Percentiles rank a stretch among this genome's conserved stretches.
phyloP scores from a whole-genome alignment of 164 flowering plant species.

The Chimonanthus praecox region DNA sequence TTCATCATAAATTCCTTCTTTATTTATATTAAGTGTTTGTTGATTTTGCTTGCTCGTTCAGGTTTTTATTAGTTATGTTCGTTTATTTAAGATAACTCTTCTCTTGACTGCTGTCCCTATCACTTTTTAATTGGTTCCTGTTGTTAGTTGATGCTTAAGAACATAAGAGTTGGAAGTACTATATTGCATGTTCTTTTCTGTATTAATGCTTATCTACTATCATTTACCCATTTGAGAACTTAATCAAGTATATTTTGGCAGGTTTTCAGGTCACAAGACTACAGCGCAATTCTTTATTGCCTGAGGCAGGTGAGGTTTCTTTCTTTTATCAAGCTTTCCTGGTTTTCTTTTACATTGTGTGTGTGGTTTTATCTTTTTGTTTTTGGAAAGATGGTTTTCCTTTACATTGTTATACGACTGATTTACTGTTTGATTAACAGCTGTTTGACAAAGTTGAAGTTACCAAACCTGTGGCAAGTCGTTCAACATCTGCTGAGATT shows the following conservation, averaged over 20 bases:
- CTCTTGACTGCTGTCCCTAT: too few species aligned
- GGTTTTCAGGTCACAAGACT: slow-evolving; percentile 97
- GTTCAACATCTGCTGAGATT: slow-evolving; percentile 87
- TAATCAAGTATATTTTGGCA: slow-evolving; percentile 16
- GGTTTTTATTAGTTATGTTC: too few species aligned
- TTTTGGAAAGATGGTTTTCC: too few species aligned
- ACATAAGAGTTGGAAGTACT: not conserved
- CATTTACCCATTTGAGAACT: not conserved
- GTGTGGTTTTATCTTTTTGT: not conserved
- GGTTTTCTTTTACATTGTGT: not conserved
- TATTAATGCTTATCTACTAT: not conserved
- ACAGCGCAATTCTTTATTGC: slow-evolving; percentile 74
- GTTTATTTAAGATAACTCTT: too few species aligned
- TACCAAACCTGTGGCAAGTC: slow-evolving; percentile 84
- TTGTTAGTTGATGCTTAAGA: too few species aligned
- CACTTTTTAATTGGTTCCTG: too few species aligned
- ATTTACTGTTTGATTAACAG: slow-evolving; percentile 32
- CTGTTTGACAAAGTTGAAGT: slow-evolving; percentile 93
- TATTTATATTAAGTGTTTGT: too few species aligned
- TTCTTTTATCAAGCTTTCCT: not conserved
- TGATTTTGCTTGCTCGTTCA: too few species aligned
- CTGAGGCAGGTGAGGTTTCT: slow-evolving; percentile 61
- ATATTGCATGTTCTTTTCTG: not conserved
- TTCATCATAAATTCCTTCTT: too few species aligned
- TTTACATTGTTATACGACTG: not conserved